These are phyloP conservation scores for Trichosporon sp. DNA, from an alignment of 1,284 basidiomycete species.

Conservation along the genomic window DNA sequence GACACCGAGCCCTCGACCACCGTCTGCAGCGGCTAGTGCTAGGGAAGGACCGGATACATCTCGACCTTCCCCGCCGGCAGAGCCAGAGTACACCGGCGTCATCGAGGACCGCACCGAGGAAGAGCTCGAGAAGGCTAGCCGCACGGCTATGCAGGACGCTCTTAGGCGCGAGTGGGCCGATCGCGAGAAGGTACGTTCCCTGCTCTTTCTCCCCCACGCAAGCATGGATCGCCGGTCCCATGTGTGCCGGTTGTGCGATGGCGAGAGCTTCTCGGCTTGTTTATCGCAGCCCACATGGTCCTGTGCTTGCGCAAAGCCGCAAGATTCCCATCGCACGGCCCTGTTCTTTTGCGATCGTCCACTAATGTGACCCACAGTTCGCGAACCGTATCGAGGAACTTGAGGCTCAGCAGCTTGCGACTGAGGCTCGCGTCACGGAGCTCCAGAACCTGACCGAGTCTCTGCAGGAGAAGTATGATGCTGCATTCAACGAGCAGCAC, in stretches of 20 bases:
- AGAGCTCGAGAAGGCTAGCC: conserved; percentile 25
- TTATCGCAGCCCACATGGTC: neutral
- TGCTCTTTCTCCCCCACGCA: neutral
- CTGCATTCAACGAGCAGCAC: conserved; percentile 36
- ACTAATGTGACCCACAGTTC: conserved; percentile 1
- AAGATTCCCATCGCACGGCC: neutral
- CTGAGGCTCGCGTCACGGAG: conserved; percentile 1
- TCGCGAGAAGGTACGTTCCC: conserved; percentile 32
- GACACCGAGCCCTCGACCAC: neutral
- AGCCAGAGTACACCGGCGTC: conserved; percentile 4
- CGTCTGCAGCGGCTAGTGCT: neutral
- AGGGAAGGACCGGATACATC: neutral
- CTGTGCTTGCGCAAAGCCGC: neutral
- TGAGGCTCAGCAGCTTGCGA: conserved; percentile 4
- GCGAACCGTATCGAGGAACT: conserved; percentile 15
- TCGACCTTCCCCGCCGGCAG: neutral
- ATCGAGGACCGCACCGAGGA: conserved; percentile 35
- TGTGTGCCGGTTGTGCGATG: neutral
- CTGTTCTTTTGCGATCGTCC: neutral
- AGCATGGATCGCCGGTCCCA: neutral
- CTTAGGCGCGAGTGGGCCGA: conserved; percentile 32
- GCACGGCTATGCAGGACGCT: conserved; percentile 28
- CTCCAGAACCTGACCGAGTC: conserved; percentile 3
- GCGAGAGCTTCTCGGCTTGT: neutral
- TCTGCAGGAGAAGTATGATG: conserved; percentile 27